phyloP scores from a whole-genome alignment of 805 yeast genomes.

The Saturnispora besseyi region DNA sequence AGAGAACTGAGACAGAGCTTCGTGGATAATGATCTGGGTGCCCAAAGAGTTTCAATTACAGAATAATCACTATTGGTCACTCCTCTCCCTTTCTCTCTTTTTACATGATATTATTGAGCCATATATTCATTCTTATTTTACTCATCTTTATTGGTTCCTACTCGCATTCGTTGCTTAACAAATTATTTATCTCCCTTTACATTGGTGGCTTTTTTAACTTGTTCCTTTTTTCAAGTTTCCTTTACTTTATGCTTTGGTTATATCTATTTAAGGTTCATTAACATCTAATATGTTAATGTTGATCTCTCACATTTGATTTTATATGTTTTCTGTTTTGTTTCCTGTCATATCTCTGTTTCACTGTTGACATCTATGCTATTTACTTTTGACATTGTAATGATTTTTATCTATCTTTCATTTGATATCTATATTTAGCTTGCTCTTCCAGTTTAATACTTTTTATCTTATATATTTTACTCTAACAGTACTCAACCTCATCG shows the following conservation, averaged over 20 bases:
- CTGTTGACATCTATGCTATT: neutral
- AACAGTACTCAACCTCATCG: neutral
- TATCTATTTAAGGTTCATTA: neutral
- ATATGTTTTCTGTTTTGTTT: neutral
- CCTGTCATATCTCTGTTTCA: neutral
- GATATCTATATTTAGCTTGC: neutral
- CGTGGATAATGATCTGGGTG: conserved; percentile 1
- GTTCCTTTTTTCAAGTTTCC: neutral
- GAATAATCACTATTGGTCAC: neutral
- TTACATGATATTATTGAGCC: neutral
- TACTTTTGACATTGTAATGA: neutral
- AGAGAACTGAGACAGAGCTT: conserved; percentile 15
- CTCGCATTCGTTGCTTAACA: too few species aligned
- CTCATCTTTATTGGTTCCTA: neutral
- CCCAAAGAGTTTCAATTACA: conserved; percentile 1
- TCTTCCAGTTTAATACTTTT: neutral
- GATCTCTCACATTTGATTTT: neutral
- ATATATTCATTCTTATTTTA: neutral
- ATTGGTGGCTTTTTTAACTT: neutral
- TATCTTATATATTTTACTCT: neutral
- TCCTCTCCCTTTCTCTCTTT: neutral
- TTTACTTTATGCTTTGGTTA: neutral
- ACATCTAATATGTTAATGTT: neutral
- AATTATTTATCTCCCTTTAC: neutral
- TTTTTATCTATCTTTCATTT: neutral